Evolutionary conservation across 805 yeast species (phyloP).

Genomic region (Wickerhamiella hasegawae): DNA sequence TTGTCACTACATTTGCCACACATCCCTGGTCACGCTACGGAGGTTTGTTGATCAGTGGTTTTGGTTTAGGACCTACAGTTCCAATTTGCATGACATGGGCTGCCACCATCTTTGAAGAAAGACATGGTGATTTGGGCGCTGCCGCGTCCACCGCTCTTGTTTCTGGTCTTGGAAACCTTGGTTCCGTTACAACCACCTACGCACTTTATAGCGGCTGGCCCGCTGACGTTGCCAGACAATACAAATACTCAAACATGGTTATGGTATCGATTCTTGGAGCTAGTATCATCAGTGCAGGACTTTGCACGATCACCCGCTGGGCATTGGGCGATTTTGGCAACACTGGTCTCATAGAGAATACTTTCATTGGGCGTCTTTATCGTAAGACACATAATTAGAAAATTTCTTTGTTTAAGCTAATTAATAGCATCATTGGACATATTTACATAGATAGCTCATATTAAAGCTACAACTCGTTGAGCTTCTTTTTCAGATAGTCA

Average conservation of each 20-base stretch:
- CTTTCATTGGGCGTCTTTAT: conserved; percentile 8
- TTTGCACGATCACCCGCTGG: conserved; percentile 20
- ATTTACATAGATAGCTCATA: too few species aligned
- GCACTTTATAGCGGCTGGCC: conserved; percentile 85
- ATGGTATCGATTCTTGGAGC: conserved; percentile 62
- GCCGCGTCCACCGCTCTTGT: conserved; percentile 75
- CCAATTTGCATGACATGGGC: conserved; percentile 79
- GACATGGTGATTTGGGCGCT: conserved; percentile 70
- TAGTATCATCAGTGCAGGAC: conserved; percentile 39
- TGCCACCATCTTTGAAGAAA: conserved; percentile 52
- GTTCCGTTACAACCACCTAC: conserved; percentile 72
- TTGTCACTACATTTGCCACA: conserved; percentile 60
- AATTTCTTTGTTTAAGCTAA: too few species aligned
- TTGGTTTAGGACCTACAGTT: conserved; percentile 81
- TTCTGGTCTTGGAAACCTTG: conserved; percentile 75
- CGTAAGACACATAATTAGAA: too few species aligned
- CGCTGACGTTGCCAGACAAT: conserved; percentile 45
- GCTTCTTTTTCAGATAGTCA: neutral
- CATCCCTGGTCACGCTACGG: conserved; percentile 65
- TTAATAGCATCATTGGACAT: too few species aligned
- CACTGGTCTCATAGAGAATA: conserved; percentile 8
- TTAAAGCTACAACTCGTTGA: neutral
- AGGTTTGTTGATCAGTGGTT: conserved; percentile 68
- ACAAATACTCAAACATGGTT: conserved; percentile 66
- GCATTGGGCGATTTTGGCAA: conserved; percentile 23